Evolutionary conservation across 192 early-diverging fungal genomes (phyloP).

Genomic region (Allomyces macrogynus): DNA sequence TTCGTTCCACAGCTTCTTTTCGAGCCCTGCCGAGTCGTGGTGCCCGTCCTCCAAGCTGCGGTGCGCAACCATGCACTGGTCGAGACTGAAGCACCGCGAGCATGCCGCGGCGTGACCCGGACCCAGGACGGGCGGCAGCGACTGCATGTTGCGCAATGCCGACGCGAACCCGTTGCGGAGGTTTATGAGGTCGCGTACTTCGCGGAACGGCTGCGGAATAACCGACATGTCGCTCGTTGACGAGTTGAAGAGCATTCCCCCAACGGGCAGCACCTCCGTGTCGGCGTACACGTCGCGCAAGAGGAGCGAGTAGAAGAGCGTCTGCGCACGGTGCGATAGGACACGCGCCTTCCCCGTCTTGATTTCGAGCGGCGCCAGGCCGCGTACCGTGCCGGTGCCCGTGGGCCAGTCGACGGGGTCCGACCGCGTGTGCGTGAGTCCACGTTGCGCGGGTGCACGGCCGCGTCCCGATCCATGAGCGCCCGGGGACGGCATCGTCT

Average conservation of each 20-base stretch:
- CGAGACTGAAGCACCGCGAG: constrained; percentile 36
- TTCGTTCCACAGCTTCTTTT: constrained; percentile 32
- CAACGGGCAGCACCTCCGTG: not conserved
- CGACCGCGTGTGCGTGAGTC: not conserved
- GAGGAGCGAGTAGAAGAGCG: constrained; percentile 62
- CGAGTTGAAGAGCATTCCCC: not conserved
- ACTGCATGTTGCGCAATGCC: constrained; percentile 15
- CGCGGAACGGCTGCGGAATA: constrained; percentile 36
- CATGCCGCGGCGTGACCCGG: constrained; percentile 29
- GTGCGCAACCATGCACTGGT: constrained; percentile 52
- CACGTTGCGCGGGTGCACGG: not conserved
- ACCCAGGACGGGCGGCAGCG: constrained; percentile 47
- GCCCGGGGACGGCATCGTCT: not conserved
- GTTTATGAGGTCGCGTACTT: constrained; percentile 51
- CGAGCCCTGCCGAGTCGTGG: constrained; percentile 29
- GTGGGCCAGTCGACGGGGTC: no score
- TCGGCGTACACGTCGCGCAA: constrained; percentile 35
- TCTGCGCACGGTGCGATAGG: constrained; percentile 58
- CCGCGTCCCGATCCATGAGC: not conserved
- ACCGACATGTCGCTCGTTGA: constrained; percentile 31
- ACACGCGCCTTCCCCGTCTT: constrained; percentile 57
- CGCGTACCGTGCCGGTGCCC: not conserved
- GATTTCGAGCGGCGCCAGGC: constrained; percentile 62
- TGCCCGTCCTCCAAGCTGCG: constrained; percentile 49
- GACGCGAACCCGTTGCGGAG: constrained; percentile 52